Conservation (phyloP, 2,329 filamentous ascomycete species). For the Fusarium decemcellulare region DNA sequence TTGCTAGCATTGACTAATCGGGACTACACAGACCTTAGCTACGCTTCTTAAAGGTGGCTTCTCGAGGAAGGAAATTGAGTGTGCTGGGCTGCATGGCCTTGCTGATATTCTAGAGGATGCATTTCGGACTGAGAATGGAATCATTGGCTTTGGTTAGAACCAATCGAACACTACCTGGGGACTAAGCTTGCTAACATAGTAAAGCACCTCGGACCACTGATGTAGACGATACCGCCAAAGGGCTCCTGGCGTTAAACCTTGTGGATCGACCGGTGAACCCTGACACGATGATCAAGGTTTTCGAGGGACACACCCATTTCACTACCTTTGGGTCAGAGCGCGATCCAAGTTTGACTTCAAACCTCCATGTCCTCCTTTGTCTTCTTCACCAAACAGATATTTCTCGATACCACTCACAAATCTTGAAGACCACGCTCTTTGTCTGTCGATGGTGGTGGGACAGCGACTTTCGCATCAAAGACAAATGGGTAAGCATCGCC, state of each 20-base stretch:
- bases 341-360: slow-evolving; percentile 10
- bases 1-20: not conserved
- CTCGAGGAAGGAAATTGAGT: not conserved
- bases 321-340: slow-evolving; percentile 11
- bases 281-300: slow-evolving; percentile 1
- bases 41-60: not conserved
- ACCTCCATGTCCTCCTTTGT: not conserved
- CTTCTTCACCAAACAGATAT: not conserved
- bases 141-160: slow-evolving; percentile 10
- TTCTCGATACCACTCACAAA: not conserved
- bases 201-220: not conserved
- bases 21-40: not conserved
- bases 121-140: not conserved
- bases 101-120: accelerated
- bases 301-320: not conserved
- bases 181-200: accelerated
- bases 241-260: not conserved
- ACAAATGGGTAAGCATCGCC: slow-evolving; percentile 7
- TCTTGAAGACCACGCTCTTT: not conserved
- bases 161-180: accelerated
- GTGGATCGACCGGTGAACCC: not conserved
- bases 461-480: not conserved
- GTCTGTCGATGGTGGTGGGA: slow-evolving; percentile 4
- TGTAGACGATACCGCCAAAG: slow-evolving; percentile 8
- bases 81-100: not conserved